These are phyloP conservation scores for Globisporangium acanthophoron DNA, from an alignment of 352 stramenopile species.

Conservation along the genomic window DNA sequence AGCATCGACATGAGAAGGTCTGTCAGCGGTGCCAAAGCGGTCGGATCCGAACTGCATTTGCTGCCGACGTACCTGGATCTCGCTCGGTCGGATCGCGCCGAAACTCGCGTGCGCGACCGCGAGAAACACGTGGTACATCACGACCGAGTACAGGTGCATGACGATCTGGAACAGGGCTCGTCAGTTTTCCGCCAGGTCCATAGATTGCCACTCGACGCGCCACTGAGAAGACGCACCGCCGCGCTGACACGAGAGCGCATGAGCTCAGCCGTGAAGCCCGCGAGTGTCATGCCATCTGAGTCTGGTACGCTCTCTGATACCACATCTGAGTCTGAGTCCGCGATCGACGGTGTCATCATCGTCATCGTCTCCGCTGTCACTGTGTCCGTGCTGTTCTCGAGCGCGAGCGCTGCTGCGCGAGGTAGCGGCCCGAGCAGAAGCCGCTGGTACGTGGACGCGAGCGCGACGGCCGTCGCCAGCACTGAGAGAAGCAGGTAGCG, in stretches of 20 bases:
- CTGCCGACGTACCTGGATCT: conserved; percentile 36
- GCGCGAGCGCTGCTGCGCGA: conserved; percentile 4
- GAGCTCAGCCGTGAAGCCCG: conserved; percentile 38
- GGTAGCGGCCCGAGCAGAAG: conserved; percentile 18
- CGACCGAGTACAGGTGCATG: conserved; percentile 62
- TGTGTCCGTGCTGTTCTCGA: conserved; percentile 6
- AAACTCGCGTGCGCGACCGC: conserved; percentile 38
- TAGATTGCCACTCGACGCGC: not conserved
- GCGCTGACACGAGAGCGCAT: conserved; percentile 50
- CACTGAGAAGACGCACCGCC: conserved; percentile 22
- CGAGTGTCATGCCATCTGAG: conserved; percentile 2
- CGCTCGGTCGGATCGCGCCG: conserved; percentile 34
- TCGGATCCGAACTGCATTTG: not conserved
- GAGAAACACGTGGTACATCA: conserved; percentile 64
- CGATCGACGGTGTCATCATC: too few species aligned
- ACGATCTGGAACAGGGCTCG: conserved; percentile 35
- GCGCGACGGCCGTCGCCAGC: conserved; percentile 45
- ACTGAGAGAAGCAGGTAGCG: conserved; percentile 66
- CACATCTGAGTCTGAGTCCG: not conserved
- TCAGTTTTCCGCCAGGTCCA: conserved; percentile 6
- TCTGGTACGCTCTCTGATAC: not conserved
- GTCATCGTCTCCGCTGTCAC: conserved; percentile 1
- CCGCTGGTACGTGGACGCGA: conserved; percentile 39
- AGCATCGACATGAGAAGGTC: not conserved
- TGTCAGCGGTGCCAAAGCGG: too few species aligned